Evolutionary conservation across 192 early-diverging fungal genomes (phyloP).

Genomic region (Diversispora eburnea): DNA sequence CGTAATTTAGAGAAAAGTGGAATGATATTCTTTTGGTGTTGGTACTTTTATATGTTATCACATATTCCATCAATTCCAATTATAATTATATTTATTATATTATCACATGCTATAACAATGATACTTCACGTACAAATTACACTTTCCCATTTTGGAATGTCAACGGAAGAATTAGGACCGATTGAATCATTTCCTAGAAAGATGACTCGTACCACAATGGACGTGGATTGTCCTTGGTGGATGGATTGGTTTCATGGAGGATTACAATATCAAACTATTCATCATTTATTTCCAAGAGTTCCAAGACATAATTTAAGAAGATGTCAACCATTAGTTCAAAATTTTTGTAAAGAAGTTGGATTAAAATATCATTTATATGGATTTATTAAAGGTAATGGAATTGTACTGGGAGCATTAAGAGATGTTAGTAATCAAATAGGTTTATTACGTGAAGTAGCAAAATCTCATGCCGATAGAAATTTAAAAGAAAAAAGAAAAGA

Average conservation of each 20-base stretch:
- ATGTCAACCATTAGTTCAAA: slow-evolving; percentile 66
- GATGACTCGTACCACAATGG: slow-evolving; percentile 91
- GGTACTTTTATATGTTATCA: slow-evolving; percentile 72
- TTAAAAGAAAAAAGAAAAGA: background rate
- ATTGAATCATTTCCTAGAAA: slow-evolving; percentile 80
- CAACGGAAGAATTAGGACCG: slow-evolving; percentile 64
- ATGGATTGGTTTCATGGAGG: slow-evolving; percentile 98
- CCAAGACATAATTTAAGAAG: slow-evolving; percentile 83
- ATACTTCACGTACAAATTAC: slow-evolving; percentile 96
- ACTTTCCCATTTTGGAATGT: slow-evolving; percentile 95
- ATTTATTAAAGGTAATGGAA: slow-evolving; percentile 78
- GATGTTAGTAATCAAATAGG: slow-evolving; percentile 75
- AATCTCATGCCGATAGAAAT: slow-evolving; percentile 35
- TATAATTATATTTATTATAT: slow-evolving; percentile 61
- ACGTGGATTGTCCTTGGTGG: slow-evolving; percentile 90
- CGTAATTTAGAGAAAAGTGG: slow-evolving; percentile 72
- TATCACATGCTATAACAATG: slow-evolving; percentile 80
- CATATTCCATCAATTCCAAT: slow-evolving; percentile 64
- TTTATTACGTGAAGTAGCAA: slow-evolving; percentile 49
- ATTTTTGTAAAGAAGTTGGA: slow-evolving; percentile 72
- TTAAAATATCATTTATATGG: slow-evolving; percentile 75
- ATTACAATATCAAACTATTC: slow-evolving; percentile 92
- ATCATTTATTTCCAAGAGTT: slow-evolving; percentile 92
- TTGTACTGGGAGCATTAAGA: slow-evolving; percentile 68
- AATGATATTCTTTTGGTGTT: slow-evolving; percentile 72